Base-by-base conservation (phyloP, 768 basidiomycete genomes). In the Calocybe gangraenosa region DNA sequence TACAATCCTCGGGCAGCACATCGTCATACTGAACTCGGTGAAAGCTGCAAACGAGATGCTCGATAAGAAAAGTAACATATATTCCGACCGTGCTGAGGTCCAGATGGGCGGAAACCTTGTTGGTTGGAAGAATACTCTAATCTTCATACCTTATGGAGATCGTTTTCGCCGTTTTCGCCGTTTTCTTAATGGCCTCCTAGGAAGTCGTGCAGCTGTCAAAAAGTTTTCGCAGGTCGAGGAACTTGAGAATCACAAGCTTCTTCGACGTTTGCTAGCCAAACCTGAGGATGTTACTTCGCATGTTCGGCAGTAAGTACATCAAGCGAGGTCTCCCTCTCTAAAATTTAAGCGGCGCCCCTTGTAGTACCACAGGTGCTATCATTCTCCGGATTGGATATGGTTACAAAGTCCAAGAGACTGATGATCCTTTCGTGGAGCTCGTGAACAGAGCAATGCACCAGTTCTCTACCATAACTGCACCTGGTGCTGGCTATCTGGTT, bases 11-110 rank as follows among this genome's bases (percentile, higher is more conserved):
- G 81, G 81, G 2, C 81, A 82, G 49, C 68, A 79, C 33, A 60
- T 84, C 28, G 58, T 84, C 31, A 62, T 84, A 36, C 51, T 84
- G 21, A 82, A 80, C 55, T 76, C 72, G 9, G 67, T 66, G 17
- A 67, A 70, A 54, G 54, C 67, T 15, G 78, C 79, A 14, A 59
- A 65, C 46, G 79, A 82, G 42, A 70, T 85, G 65, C 67, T 84
- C 39, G 81, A 85, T 59, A 82, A 81, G 63, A 81, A 81, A 54
- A 80, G 79, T 48, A 68, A 76, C 20, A 71, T 77, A 34, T 84
- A 84, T 58, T 84, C 82, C 15, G 83, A 84, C 52, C 76, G 83
- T n/a, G 82, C 83, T 38, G 62, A 61, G 37, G 58, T 74, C 11
- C 69, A 71, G 46, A 74, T 77, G 76, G 76, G 69, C 25, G 78